phyloP scores from a whole-genome alignment of 345 rosid species.

The Litchi chinensis region DNA sequence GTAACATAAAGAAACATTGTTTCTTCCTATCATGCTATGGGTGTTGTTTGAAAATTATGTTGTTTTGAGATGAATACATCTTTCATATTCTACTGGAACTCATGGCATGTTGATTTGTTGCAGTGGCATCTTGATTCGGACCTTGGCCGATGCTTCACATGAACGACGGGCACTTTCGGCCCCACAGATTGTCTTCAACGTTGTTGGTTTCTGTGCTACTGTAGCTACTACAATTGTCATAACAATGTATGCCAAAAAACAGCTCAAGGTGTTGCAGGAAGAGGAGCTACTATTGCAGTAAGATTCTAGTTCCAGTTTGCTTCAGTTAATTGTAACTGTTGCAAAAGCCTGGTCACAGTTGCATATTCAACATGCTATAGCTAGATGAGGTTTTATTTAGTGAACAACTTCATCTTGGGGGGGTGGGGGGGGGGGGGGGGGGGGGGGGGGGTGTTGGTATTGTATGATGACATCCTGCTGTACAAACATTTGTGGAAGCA shows the following conservation, averaged over 20 bases:
- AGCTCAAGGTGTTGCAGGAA: slow-evolving; percentile 66
- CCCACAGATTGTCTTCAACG: slow-evolving; percentile 73
- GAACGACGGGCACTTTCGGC: slow-evolving; percentile 60
- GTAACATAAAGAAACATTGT: neutral
- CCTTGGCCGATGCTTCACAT: slow-evolving; percentile 91
- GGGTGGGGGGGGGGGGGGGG: too few species aligned
- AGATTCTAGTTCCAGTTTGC: slow-evolving; percentile 21
- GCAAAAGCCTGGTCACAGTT: neutral
- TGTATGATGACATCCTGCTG: slow-evolving; percentile 2
- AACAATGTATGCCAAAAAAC: slow-evolving; percentile 80
- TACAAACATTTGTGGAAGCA: slow-evolving; percentile 3
- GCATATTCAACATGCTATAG: neutral
- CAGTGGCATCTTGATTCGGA: slow-evolving; percentile 80
- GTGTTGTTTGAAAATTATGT: neutral
- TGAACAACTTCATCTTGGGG: slow-evolving; percentile 37
- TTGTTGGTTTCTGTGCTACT: slow-evolving; percentile 70
- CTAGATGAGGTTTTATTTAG: slow-evolving; percentile 40
- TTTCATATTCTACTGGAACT: slow-evolving; percentile 2
- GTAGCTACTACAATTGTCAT: slow-evolving; percentile 68
- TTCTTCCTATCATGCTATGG: neutral
- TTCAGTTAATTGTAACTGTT: neutral
- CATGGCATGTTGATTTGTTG: slow-evolving; percentile 27
- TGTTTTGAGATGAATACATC: neutral
- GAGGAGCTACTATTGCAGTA: slow-evolving; percentile 50
- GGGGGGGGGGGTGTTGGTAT: too few species aligned